Evolutionary conservation across 129 eudicot species (phyloP), one percentile per base, ranked within the genome.

Genomic region (Silybum marianum): DNA sequence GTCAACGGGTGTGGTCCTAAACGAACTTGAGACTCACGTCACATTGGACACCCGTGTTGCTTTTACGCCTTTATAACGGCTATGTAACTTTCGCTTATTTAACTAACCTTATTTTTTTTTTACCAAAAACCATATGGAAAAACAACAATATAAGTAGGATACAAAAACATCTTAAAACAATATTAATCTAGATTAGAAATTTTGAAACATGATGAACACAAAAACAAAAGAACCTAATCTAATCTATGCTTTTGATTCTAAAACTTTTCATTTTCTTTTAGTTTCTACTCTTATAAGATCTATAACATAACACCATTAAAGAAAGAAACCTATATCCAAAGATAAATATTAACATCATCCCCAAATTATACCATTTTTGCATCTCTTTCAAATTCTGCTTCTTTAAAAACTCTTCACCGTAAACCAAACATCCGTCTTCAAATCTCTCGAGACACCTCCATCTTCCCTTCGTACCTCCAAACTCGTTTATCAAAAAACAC

Each of bases 401-500:
- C 80, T 19, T 74, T 87, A 91, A 79, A 73, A 89, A 87, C n/a
- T 72, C 85, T 21, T 89, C 76, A 9, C 93, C 98, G 60, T 83
- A 79, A 48, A 91, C 12, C 25, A 90, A 66, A 32, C 98, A 93
- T 11, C 22, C 90, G 22, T 86, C 96, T 74, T 60, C 92, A 1
- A 80, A 75, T 19, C 73, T 46, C 68, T 93, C 86, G 51, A 93
- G 48, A 85, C 98, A 93, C 80, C 85, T 83, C 30, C 6, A 28
- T 69, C 67, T 83, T 48, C 91, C 91, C 48, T 75, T 51, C 11
- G 80, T 81, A 16, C 97, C 98, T 25, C 92, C 96, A 4, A 48
- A 89, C 86, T 93, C 96, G 71, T 93, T 93, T 80, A 93, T 67
- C 85, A 93, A 30, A 63, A 88, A 89, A 73, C 92, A 84, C 82